These are phyloP conservation scores for Verbascum thapsus DNA, from an alignment of 257 asterid species.

Conservation along the genomic window DNA sequence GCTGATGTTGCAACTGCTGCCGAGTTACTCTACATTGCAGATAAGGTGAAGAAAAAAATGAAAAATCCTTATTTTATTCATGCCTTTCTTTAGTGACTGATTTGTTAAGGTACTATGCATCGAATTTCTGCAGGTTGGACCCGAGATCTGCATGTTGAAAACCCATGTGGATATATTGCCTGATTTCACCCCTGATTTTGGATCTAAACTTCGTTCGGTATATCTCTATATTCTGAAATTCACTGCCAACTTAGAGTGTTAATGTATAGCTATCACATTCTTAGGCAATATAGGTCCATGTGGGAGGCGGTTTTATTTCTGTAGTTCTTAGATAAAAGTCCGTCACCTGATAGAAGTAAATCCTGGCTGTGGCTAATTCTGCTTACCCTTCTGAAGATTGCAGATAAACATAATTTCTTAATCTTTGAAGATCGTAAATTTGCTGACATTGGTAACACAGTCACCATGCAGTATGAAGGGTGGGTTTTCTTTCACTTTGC, in stretches of 20 bases:
- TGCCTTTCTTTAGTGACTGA: constrained; percentile 18
- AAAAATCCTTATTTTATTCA: background rate
- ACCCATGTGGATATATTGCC: constrained; percentile 97
- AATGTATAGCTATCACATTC: constrained; percentile 2
- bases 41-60: constrained; percentile 60
- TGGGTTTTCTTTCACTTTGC: constrained; percentile 37
- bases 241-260: constrained; percentile 19
- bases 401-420: constrained; percentile 84
- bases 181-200: constrained; percentile 90
- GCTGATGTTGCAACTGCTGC: constrained; percentile 96
- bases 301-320: background rate
- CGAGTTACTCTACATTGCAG: constrained; percentile 88
- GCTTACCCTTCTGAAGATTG: constrained; percentile 58
- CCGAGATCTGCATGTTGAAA: constrained; percentile 94
- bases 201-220: constrained; percentile 88
- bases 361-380: constrained; percentile 27
- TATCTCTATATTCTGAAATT: constrained; percentile 27
- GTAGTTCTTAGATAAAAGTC: background rate
- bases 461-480: constrained; percentile 98
- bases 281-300: constrained; percentile 14
- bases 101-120: too few relatives aligned
- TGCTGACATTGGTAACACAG: constrained; percentile 99
- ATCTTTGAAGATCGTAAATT: constrained; percentile 95
- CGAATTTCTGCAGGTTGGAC: constrained; percentile 89
- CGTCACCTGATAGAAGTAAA: constrained; percentile 11